These are phyloP conservation scores for Pythium aquatile DNA, from an alignment of 352 stramenopile species.

Conservation along the genomic window DNA sequence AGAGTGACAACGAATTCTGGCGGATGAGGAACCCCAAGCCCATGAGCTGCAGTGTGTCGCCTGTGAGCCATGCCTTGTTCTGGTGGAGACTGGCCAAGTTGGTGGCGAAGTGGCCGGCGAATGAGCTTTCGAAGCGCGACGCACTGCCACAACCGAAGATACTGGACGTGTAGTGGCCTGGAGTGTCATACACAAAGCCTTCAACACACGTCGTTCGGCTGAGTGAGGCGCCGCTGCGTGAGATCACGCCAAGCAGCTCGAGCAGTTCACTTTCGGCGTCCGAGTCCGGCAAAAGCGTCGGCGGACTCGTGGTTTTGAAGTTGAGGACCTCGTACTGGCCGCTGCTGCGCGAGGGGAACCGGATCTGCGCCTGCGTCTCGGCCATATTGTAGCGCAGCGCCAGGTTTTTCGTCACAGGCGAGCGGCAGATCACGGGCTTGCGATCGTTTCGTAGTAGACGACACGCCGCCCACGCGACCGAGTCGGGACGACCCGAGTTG, in stretches of 20 bases:
- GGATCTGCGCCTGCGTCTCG: constrained; percentile 14
- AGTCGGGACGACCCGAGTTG: constrained; percentile 2
- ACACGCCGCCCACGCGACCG: constrained; percentile 20
- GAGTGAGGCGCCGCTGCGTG: not conserved
- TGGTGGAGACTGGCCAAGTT: constrained; percentile 13
- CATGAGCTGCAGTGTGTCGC: constrained; percentile 17
- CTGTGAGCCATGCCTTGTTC: constrained; percentile 27
- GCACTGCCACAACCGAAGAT: constrained; percentile 20
- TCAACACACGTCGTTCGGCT: constrained; percentile 15
- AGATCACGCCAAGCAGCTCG: constrained; percentile 16
- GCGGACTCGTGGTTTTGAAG: not conserved
- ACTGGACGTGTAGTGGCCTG: constrained; percentile 12
- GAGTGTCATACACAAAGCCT: constrained; percentile 12
- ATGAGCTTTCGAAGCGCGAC: constrained; percentile 3
- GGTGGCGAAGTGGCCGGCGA: constrained; percentile 13
- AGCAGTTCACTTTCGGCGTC: constrained; percentile 20
- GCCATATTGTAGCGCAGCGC: constrained; percentile 8
- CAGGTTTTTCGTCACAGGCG: constrained; percentile 5
- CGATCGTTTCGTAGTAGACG: constrained; percentile 9
- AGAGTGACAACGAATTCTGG: constrained; percentile 14
- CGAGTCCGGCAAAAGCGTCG: not conserved
- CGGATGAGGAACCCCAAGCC: constrained; percentile 17
- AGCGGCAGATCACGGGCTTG: constrained; percentile 14
- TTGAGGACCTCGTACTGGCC: not conserved
- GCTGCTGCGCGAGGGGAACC: not conserved